phyloP scores from a whole-genome alignment of 1,284 basidiomycete genomes.

The Rhodotorula sp. region DNA sequence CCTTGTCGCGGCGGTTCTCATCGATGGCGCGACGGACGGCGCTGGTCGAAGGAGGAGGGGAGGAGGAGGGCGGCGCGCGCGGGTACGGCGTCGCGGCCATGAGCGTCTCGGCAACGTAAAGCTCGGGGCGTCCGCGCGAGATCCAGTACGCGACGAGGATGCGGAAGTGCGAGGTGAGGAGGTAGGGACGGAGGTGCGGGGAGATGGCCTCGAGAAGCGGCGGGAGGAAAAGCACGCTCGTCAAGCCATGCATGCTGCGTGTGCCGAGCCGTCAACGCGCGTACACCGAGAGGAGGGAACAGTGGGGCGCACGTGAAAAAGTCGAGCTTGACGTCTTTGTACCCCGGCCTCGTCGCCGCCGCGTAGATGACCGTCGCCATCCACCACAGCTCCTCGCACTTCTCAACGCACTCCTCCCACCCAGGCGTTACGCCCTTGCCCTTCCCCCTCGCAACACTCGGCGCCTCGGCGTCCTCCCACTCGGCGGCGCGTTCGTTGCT shows the following conservation, averaged over 20 bases:
- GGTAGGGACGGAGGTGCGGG: slow-evolving; percentile 42
- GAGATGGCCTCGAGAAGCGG: slow-evolving; percentile 43
- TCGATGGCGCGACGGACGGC: slow-evolving; percentile 16
- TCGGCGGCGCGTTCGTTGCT: slow-evolving; percentile 24
- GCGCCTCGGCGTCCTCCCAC: slow-evolving; percentile 23
- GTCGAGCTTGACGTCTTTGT: slow-evolving; percentile 41
- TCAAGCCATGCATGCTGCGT: slow-evolving; percentile 45
- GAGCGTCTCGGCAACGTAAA: slow-evolving; percentile 42
- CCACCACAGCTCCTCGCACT: slow-evolving; percentile 46
- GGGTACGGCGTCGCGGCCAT: slow-evolving; percentile 39
- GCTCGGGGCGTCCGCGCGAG: slow-evolving; percentile 44
- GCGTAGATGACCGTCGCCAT: slow-evolving; percentile 45
- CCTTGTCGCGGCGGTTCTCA: not conserved
- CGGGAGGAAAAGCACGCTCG: slow-evolving; percentile 44
- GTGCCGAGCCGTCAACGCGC: not conserved
- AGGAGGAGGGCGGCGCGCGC: slow-evolving; percentile 13
- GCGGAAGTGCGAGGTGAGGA: slow-evolving; percentile 45
- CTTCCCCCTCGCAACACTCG: slow-evolving; percentile 8
- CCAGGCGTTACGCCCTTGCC: slow-evolving; percentile 22
- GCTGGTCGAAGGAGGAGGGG: not conserved
- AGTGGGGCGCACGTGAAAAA: slow-evolving; percentile 39
- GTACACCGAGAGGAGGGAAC: too few relatives aligned
- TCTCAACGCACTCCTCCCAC: slow-evolving; percentile 45
- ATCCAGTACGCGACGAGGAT: slow-evolving; percentile 45
- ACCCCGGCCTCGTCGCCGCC: slow-evolving; percentile 42